Evolutionary conservation across 305 asterid species (phyloP), one percentile per base, ranked within the genome.

Genomic region (Lippia alba): DNA sequence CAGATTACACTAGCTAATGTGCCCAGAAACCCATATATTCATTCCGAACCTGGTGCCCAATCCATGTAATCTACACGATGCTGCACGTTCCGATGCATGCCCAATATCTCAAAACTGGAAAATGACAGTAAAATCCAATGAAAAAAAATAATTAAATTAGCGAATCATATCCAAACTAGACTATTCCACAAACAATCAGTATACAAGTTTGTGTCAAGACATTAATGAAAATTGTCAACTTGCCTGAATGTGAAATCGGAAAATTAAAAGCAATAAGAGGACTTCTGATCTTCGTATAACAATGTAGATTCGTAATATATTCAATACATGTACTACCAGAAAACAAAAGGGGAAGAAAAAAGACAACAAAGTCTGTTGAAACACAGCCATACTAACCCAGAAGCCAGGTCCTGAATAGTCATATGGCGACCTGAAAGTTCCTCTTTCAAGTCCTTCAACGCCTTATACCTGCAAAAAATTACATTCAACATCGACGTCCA

Each of bases 61-160:
- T 94, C 99, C 95, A 94, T 71, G 84, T 70, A 94, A 84, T 94
- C 98, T 76, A 94, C 89, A 62, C 97, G 91, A 71, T 92, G 98
- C 71, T 94, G 99, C 74, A 83, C 85, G 67, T 92, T 82, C 55
- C 98, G 87, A 71, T 89, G 98, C 96, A 94, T 83, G 46, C 97
- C 99, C 72, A 94, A 50, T 69, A 90, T 73, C 74, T 94, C 97
- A 73, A 80, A 92, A 76, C 99, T 94, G 70, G 58, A 63, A 72
- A 72, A 32, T 61, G 71, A 58, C 14, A 70, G n/a, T 33, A 70
- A 67, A 73, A 50, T 68, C 30, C 56, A 30, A 14, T 68, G 41
- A 50, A 71, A 67, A 17, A 56, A 66, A 72, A 41, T 66, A 36
- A 56, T 16, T 5, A 60, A 49, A 46, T 11, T 14, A 34, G 67